Evolutionary conservation across 164 flowering plant species (phyloP), one percentile per base, ranked within the genome.

Genomic region (Tetracentron sinense): DNA sequence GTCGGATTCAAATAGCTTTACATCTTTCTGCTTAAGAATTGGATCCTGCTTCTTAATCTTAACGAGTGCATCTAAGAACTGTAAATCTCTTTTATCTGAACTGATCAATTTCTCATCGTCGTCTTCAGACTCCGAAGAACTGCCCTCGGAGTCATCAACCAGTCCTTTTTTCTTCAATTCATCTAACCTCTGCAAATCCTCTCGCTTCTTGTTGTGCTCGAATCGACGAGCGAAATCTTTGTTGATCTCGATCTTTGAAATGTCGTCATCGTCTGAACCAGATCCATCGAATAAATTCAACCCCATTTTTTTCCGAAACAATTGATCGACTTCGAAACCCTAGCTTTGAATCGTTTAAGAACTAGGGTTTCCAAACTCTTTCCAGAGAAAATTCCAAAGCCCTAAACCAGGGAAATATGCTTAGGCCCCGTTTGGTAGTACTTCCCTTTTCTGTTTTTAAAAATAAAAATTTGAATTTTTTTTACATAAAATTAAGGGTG

Each of bases 181-280:
- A 55, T 88, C 80, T 12, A 80, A 64, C 21, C 81, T 65, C 46
- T 90, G 92, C 62, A 90, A 70, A 54, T 83, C 93, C 68, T 92
- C 93, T 10, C 98, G 77, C 67, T 74, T 79, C 77, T 90, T 85
- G 74, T 93, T 93, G 71, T 93, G 81, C 82, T 84, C 89, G 50
- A 63, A 85, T 26, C 90, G 65, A 19, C 70, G 69, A 2, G 91
- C 96, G 35, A 70, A 92, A 8, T 84, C 84, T 21, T 77, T 16
- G 70, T 86, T 61, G 54, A 85, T 77, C 56, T 86, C 78, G 27
- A 92, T 85, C 69, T 80, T 78, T 6, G 88, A 77, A 7, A 76
- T 47, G 42, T 84, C 87, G 0, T 74, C 79, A 10, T 56, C 69
- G 22, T 78, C 85, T 8, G 67, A 55, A 4, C 50, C 81, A 5